Conservation (phyloP, 2,329 filamentous ascomycete species). For the Colletotrichum sp. region DNA sequence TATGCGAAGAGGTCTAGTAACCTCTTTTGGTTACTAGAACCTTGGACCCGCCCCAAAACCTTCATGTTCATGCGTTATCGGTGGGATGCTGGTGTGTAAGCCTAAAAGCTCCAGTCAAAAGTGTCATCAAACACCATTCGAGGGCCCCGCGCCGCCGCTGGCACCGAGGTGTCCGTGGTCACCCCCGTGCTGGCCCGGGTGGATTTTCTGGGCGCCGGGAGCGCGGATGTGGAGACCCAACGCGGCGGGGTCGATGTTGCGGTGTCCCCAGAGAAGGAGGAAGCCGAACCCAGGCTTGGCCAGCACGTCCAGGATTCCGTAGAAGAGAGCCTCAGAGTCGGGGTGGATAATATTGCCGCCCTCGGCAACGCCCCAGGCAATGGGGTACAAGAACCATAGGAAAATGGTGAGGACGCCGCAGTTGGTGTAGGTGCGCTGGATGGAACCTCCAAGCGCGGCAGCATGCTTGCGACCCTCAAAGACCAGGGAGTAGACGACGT, state of each 20-base stretch:
- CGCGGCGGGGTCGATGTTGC: slow-evolving; percentile 61
- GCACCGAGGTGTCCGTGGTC: slow-evolving; percentile 7
- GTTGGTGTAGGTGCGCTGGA: slow-evolving; percentile 57
- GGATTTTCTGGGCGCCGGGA: not conserved
- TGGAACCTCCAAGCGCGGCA: slow-evolving; percentile 53
- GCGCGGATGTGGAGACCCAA: slow-evolving; percentile 55
- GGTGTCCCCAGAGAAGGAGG: slow-evolving; percentile 66
- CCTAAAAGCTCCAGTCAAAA: not conserved
- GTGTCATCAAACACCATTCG: not conserved
- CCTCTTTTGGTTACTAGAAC: not conserved
- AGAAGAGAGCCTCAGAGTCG: slow-evolving; percentile 72
- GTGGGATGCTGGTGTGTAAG: not conserved
- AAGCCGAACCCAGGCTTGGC: slow-evolving; percentile 69
- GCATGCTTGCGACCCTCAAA: slow-evolving; percentile 63
- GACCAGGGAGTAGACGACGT: slow-evolving; percentile 64
- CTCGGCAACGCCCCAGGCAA: slow-evolving; percentile 68
- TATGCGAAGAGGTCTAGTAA: not conserved
- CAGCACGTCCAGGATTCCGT: slow-evolving; percentile 69
- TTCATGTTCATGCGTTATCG: not conserved
- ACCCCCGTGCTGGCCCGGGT: slow-evolving; percentile 3
- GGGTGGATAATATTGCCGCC: slow-evolving; percentile 70
- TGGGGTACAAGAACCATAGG: slow-evolving; percentile 70
- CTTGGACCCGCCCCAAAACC: not conserved
- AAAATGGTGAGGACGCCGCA: slow-evolving; percentile 64
- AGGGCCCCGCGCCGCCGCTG: not conserved